These are phyloP conservation scores for Xylaria digitata DNA, from an alignment of 2,329 filamentous ascomycete species.

Conservation along the genomic window DNA sequence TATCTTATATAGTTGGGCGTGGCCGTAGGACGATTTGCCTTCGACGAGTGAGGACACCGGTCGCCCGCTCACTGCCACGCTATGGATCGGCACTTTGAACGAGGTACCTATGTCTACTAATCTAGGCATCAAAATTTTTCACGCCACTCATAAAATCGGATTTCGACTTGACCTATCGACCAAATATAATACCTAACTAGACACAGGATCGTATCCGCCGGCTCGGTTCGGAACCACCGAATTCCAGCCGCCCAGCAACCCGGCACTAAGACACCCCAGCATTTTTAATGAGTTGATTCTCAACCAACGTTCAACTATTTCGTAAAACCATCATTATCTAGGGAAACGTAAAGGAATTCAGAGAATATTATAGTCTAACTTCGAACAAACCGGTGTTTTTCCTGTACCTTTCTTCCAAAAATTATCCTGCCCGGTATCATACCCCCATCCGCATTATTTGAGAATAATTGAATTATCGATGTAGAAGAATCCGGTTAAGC, in stretches of 20 bases:
- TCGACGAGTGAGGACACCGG: background rate
- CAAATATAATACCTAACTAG: conserved; percentile 2
- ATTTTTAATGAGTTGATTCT: background rate
- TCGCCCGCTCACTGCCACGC: background rate
- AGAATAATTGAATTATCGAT: too few species aligned
- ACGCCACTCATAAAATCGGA: background rate
- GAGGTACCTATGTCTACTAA: background rate
- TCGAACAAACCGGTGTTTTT: background rate
- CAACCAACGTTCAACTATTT: too few species aligned
- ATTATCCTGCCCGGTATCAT: background rate
- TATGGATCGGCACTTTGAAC: background rate
- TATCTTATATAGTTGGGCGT: background rate
- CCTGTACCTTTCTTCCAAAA: background rate
- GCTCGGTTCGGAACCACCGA: conserved; percentile 17
- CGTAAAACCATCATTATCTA: too few species aligned
- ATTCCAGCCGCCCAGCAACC: conserved; percentile 5
- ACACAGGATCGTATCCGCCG: background rate
- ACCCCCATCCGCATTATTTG: background rate
- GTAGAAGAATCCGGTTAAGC: too few species aligned
- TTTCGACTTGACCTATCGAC: background rate
- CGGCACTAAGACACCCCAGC: background rate
- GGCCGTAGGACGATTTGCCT: background rate
- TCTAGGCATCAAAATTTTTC: background rate
- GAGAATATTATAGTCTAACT: too few species aligned
- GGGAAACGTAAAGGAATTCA: too few species aligned